Conservation (phyloP, 495 filamentous ascomycete genomes). For the Penicillium diatomitis region DNA sequence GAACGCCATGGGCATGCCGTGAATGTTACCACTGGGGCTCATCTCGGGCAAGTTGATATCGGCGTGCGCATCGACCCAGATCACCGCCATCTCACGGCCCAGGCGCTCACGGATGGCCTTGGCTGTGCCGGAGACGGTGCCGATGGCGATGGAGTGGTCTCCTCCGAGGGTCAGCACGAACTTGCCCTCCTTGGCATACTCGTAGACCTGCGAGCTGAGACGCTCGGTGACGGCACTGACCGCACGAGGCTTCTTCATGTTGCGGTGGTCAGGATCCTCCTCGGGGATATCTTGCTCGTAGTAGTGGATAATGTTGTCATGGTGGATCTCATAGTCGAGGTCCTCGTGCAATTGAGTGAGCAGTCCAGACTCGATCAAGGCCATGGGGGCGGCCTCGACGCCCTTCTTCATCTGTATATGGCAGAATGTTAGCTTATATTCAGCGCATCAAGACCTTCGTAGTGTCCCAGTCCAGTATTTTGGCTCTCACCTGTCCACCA, state of each 20-base stretch:
- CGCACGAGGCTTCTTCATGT: slow-evolving; percentile 87
- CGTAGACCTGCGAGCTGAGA: slow-evolving; percentile 78
- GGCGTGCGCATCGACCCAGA: slow-evolving; percentile 98
- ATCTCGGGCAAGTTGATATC: slow-evolving; percentile 96
- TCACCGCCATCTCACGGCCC: slow-evolving; percentile 75
- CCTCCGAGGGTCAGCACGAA: slow-evolving; percentile 90
- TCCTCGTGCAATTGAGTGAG: slow-evolving; percentile 75
- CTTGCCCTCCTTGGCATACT: slow-evolving; percentile 73
- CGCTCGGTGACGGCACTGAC: slow-evolving; percentile 80
- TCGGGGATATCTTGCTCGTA: slow-evolving; percentile 70
- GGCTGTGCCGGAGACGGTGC: slow-evolving; percentile 74
- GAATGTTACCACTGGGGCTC: slow-evolving; percentile 83
- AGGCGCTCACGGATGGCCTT: slow-evolving; percentile 78
- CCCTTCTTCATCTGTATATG: slow-evolving; percentile 68
- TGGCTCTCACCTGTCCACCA: slow-evolving; percentile 71
- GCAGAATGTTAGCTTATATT: neutral
- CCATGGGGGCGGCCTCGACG: slow-evolving; percentile 86
- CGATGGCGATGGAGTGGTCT: slow-evolving; percentile 95
- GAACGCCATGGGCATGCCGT: slow-evolving; percentile 97
- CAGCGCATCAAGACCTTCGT: too few relatives aligned
- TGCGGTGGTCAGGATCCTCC: slow-evolving; percentile 59
- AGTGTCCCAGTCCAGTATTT: too few relatives aligned
- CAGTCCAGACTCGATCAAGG: slow-evolving; percentile 81
- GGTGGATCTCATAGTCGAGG: slow-evolving; percentile 77
- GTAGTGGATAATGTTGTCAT: slow-evolving; percentile 74